Evolutionary conservation across 1,139 yeast species (phyloP).

Genomic region (Candida freyschussii): DNA sequence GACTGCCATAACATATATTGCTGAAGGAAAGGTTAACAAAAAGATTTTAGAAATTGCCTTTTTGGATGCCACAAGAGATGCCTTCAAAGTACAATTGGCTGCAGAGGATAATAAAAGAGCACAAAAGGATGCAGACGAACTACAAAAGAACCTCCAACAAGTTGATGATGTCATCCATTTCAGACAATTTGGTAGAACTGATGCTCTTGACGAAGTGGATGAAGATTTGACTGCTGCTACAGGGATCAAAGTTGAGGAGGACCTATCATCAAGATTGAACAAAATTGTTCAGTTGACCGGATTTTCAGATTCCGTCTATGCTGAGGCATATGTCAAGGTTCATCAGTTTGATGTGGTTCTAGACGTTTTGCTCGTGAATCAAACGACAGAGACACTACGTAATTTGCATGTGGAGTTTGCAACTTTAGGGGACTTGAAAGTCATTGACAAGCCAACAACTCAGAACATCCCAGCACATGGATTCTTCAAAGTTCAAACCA

Average conservation of each 20-base stretch:
- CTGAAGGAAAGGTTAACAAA: conserved; percentile 34
- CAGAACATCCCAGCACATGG: conserved; percentile 96
- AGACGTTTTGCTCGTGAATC: conserved; percentile 92
- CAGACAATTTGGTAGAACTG: conserved; percentile 68
- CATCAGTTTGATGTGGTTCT: conserved; percentile 95
- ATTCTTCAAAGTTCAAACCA: conserved; percentile 83
- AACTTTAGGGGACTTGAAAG: conserved; percentile 91
- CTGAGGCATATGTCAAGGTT: conserved; percentile 92
- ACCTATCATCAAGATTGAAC: conserved; percentile 70
- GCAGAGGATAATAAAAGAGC: conserved; percentile 54
- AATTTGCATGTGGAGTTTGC: conserved; percentile 94
- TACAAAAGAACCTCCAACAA: conserved; percentile 68
- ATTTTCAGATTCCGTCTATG: conserved; percentile 95
- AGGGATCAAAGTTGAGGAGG: conserved; percentile 50
- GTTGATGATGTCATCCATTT: conserved; percentile 79
- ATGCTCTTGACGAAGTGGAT: conserved; percentile 34
- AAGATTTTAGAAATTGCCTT: conserved; percentile 63
- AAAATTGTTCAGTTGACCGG: conserved; percentile 94
- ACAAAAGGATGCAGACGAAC: conserved; percentile 52
- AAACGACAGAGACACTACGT: conserved; percentile 85
- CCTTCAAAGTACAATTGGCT: conserved; percentile 64
- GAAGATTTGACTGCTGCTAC: conserved; percentile 49
- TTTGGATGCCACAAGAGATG: conserved; percentile 82
- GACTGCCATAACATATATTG: conserved; percentile 59
- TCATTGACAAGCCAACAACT: conserved; percentile 89